Conservation (phyloP, 331 rosid genomes). For the Malus hybrid region DNA sequence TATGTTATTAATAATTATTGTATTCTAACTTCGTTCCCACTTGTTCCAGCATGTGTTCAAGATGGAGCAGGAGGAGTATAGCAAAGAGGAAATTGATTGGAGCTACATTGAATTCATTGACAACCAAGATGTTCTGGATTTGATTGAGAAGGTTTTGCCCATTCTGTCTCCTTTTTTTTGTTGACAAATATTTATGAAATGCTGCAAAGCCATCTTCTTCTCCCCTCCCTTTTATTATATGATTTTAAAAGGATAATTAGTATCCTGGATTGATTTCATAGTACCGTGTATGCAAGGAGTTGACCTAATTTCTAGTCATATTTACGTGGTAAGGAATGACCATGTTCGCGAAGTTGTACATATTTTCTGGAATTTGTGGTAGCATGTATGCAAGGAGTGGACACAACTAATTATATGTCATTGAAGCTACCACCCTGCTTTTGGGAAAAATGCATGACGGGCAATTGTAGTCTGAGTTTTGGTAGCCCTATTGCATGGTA, state of each 20-base stretch:
- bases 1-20: not conserved
- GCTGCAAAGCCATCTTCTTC: slow-evolving; percentile 1
- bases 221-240: not conserved
- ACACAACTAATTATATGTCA: not conserved
- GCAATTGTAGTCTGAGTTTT: not conserved
- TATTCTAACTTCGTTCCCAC: slow-evolving; percentile 7
- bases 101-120: slow-evolving; percentile 97
- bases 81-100: slow-evolving; percentile 95
- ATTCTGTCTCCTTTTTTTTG: slow-evolving; percentile 4
- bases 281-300: not conserved
- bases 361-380: not conserved
- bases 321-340: not conserved
- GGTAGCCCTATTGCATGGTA: too few relatives aligned
- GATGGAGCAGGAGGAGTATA: slow-evolving; percentile 98
- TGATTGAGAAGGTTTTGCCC: slow-evolving; percentile 82
- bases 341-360: not conserved
- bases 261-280: not conserved
- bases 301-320: not conserved
- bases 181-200: not conserved
- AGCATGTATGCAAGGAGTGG: too few relatives aligned
- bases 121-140: slow-evolving; percentile 96
- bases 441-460: not conserved
- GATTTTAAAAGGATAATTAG: not conserved
- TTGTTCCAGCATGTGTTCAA: slow-evolving; percentile 91
- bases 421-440: not conserved